Evolutionary conservation across 1,284 basidiomycete genomes (phyloP).

Genomic region (Singerocomus inundabilis): DNA sequence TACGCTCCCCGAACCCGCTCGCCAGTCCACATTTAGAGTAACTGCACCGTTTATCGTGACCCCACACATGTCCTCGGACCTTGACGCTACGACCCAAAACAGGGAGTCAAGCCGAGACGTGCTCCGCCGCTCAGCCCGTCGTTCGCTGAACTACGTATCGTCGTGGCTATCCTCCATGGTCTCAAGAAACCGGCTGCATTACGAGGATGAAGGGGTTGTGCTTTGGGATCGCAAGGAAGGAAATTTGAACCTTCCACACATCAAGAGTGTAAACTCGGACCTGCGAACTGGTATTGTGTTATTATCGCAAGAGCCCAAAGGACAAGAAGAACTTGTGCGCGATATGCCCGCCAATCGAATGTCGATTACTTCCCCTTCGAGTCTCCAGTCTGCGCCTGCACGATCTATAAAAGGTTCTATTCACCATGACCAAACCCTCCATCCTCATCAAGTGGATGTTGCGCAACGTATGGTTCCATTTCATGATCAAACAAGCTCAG

Average conservation of each 20-base stretch:
- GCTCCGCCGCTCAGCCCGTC: conserved; percentile 19
- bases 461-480: not conserved
- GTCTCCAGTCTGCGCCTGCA: conserved; percentile 8
- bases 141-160: conserved; percentile 33
- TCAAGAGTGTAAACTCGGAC: conserved; percentile 1
- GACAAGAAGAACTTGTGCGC: conserved; percentile 3
- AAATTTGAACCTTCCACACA: conserved; percentile 7
- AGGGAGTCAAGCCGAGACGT: conserved; percentile 17
- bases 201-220: conserved; percentile 30
- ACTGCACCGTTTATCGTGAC: conserved; percentile 30
- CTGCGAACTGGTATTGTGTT: conserved; percentile 1
- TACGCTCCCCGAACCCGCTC: conserved; percentile 26
- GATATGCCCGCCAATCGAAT: conserved; percentile 6
- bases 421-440: conserved; percentile 3
- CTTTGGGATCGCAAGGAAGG: conserved; percentile 39
- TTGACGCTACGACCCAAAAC: conserved; percentile 6
- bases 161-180: conserved; percentile 35
- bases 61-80: conserved; percentile 23
- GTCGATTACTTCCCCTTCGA: conserved; percentile 4
- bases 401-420: conserved; percentile 10
- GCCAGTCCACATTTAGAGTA: conserved; percentile 33
- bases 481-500: conserved; percentile 3
- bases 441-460: conserved; percentile 2
- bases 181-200: conserved; percentile 23
- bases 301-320: conserved; percentile 6